Percentiles rank a stretch among this genome's conserved stretches.
Conservation (phyloP, 257 asterid species). For the Solanum paucissectum region DNA sequence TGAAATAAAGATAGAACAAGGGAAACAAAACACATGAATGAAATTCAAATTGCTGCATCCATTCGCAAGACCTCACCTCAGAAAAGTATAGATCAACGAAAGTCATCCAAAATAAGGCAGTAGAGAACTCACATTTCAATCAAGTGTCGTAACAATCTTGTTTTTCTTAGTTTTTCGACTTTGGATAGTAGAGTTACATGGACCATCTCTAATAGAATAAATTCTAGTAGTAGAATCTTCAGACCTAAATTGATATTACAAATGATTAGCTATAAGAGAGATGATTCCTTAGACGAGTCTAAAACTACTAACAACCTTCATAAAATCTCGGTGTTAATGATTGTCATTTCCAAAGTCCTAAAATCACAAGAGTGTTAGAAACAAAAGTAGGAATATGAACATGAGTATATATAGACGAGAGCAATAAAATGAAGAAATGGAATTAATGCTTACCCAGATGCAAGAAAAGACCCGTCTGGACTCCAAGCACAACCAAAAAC, state of each 20-base stretch:
- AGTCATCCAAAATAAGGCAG: too few relatives aligned
- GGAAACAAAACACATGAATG: slow-evolving; percentile 45
- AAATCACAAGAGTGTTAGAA: too few relatives aligned
- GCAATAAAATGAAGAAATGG: too few relatives aligned
- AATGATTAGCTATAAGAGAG: too few relatives aligned
- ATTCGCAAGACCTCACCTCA: slow-evolving; percentile 46
- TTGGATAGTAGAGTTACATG: slow-evolving; percentile 44
- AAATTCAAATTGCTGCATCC: slow-evolving; percentile 71
- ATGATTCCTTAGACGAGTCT: neutral
- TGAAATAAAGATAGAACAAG: neutral
- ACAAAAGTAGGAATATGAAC: too few relatives aligned
- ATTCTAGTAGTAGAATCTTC: slow-evolving; percentile 53
- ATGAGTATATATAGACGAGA: too few relatives aligned
- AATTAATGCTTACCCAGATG: too few relatives aligned
- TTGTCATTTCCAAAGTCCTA: too few relatives aligned
- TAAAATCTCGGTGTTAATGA: too few relatives aligned
- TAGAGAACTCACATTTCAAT: slow-evolving; percentile 48
- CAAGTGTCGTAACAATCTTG: slow-evolving; percentile 59
- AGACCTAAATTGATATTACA: too few relatives aligned
- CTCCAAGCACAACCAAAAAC: slow-evolving; percentile 85
- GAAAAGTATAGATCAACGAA: too few relatives aligned
- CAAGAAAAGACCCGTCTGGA: too few relatives aligned
- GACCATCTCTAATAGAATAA: slow-evolving; percentile 59
- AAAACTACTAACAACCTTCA: neutral
- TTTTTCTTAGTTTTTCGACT: slow-evolving; percentile 72